Percentiles rank a stretch among this genome's conserved stretches.
These are phyloP conservation scores for Penicillium robsamsonii DNA, from an alignment of 495 filamentous ascomycete genomes.

Conservation along the genomic window DNA sequence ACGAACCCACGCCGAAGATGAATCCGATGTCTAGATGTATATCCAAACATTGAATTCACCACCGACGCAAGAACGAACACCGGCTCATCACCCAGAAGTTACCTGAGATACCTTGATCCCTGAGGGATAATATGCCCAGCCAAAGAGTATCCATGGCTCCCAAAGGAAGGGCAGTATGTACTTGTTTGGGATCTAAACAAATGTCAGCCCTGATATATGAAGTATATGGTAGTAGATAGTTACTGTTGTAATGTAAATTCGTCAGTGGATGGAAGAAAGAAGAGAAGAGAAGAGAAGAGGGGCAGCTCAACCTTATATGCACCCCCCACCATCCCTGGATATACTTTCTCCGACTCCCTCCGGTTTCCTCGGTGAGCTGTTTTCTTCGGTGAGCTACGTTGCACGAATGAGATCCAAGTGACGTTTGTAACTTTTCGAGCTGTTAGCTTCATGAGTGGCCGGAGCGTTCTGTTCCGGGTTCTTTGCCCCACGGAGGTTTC, in stretches of 20 bases:
- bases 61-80: constrained; percentile 55
- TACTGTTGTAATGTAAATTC: constrained; percentile 17
- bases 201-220: constrained; percentile 17
- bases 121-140: constrained; percentile 37
- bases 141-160: constrained; percentile 45
- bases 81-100: constrained; percentile 61
- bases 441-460: constrained; percentile 7
- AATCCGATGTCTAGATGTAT: background rate
- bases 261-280: constrained; percentile 8
- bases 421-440: constrained; percentile 1
- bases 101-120: constrained; percentile 65
- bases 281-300: constrained; percentile 10
- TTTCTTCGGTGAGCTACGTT: constrained; percentile 1
- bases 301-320: constrained; percentile 24
- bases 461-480: constrained; percentile 5
- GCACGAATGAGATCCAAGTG: constrained; percentile 7
- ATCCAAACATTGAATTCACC: constrained; percentile 8
- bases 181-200: constrained; percentile 18
- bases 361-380: constrained; percentile 21
- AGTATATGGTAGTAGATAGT: constrained; percentile 13
- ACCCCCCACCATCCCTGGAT: constrained; percentile 21
- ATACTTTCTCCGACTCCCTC: constrained; percentile 25
- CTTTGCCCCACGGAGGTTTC: constrained; percentile 1
- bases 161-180: constrained; percentile 32
- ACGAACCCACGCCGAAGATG: constrained; percentile 45